Evolutionary conservation across 2,329 filamentous ascomycete species (phyloP).

Genomic region (Gaeumannomyces tritici): DNA sequence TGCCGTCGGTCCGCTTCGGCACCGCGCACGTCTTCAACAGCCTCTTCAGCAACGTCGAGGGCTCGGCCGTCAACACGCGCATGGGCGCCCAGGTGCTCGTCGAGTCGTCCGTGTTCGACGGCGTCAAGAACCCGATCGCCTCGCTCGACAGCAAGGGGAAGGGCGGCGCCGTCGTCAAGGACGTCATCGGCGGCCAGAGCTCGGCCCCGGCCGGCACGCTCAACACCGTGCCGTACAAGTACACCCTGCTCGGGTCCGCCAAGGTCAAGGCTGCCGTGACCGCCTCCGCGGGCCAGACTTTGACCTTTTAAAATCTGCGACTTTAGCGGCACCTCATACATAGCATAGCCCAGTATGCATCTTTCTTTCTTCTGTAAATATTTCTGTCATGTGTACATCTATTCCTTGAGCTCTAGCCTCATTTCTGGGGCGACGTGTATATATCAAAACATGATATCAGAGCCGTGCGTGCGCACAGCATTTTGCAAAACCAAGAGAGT

Average conservation of each 20-base stretch:
- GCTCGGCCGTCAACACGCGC: conserved; percentile 44
- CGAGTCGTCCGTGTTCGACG: conserved; percentile 42
- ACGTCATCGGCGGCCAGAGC: conserved; percentile 35
- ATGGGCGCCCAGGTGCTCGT: conserved; percentile 45
- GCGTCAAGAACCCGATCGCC: conserved; percentile 21
- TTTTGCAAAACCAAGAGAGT: too few relatives aligned
- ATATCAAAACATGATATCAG: too few relatives aligned
- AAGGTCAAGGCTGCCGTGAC: conserved; percentile 34
- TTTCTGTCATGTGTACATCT: neutral
- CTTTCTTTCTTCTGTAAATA: neutral
- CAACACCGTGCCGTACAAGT: conserved; percentile 40
- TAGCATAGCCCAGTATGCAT: neutral
- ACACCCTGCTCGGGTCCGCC: conserved; percentile 38
- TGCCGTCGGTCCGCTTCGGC: conserved; percentile 55
- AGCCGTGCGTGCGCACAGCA: too few relatives aligned
- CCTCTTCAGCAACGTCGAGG: conserved; percentile 32
- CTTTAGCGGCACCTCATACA: neutral
- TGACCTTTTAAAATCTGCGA: conserved; percentile 17
- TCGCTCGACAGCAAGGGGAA: conserved; percentile 29
- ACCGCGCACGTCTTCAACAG: conserved; percentile 49
- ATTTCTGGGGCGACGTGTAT: too few relatives aligned
- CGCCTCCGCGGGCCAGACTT: conserved; percentile 25
- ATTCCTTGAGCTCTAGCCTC: neutral
- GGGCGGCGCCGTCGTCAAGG: conserved; percentile 29
- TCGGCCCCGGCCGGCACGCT: conserved; percentile 39